phyloP scores from a whole-genome alignment of 169 alveolate genomes.

The Eimeria tenella region DNA sequence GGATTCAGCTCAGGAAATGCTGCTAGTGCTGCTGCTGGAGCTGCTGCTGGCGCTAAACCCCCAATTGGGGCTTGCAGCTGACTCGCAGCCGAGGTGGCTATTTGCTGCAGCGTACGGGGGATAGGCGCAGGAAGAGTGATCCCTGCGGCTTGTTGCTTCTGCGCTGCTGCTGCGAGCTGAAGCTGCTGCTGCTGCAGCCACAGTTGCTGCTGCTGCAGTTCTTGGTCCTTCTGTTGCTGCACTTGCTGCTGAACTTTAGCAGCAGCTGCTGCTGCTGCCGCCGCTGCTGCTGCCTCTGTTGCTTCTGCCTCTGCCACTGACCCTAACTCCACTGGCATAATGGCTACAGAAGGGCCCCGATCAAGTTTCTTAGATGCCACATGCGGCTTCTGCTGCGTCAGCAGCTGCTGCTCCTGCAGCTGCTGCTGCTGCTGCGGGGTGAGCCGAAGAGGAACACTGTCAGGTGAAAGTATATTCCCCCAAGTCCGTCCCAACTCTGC shows the following conservation, averaged over 20 bases:
- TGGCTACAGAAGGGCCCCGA: background rate
- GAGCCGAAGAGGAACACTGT: background rate
- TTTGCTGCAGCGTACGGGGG: no score
- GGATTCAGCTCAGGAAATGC: background rate
- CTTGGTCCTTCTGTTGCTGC: background rate
- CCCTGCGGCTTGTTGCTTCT: background rate
- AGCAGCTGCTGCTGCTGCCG: no score
- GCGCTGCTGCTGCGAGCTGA: background rate
- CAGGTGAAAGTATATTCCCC: background rate
- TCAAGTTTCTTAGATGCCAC: background rate
- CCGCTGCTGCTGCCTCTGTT: no score
- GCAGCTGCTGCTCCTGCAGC: constrained; percentile 1
- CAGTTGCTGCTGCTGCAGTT: constrained; percentile 15
- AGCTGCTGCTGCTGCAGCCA: constrained; percentile 19
- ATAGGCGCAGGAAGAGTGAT: background rate
- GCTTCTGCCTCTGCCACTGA: background rate
- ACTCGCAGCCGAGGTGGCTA: no score
- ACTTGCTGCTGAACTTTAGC: no score
- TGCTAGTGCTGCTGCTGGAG: background rate
- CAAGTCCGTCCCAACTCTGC: background rate
- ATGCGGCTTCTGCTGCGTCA: background rate
- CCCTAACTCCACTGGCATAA: background rate
- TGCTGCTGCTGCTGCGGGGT: constrained; percentile 43
- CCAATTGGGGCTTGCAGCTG: background rate
- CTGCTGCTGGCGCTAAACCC: background rate